Percentiles rank a stretch among this genome's conserved stretches.
These are phyloP conservation scores for Plasmopara viticola DNA, from an alignment of 352 stramenopile genomes.

Conservation along the genomic window DNA sequence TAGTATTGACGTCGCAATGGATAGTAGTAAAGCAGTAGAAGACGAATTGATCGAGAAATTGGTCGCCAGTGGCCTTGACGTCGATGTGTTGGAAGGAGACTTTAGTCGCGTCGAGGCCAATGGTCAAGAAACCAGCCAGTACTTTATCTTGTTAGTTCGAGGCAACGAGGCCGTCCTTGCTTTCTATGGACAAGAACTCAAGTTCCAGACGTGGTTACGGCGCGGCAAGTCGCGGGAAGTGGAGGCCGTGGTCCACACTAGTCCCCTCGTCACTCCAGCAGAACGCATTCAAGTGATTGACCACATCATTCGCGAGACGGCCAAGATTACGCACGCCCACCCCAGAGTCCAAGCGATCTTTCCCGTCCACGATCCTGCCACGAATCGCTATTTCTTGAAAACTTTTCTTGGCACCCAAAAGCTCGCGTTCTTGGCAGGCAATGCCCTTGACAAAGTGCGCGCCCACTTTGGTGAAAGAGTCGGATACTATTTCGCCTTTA, in stretches of 20 bases:
- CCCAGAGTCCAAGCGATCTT: constrained; percentile 68
- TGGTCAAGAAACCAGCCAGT: constrained; percentile 47
- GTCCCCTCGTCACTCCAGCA: constrained; percentile 57
- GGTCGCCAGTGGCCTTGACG: constrained; percentile 54
- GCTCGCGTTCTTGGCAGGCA: constrained; percentile 53
- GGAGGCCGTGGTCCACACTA: constrained; percentile 45
- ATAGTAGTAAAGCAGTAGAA: constrained; percentile 26
- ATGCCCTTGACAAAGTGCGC: constrained; percentile 55
- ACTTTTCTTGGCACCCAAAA: constrained; percentile 67
- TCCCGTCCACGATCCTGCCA: constrained; percentile 62
- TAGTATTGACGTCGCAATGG: constrained; percentile 12
- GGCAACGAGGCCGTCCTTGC: constrained; percentile 57
- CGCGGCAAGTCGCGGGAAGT: constrained; percentile 70
- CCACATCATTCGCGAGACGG: constrained; percentile 70
- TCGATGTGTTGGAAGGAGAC: constrained; percentile 67
- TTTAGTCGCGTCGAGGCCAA: constrained; percentile 38
- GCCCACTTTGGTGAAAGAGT: constrained; percentile 82
- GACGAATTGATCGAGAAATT: constrained; percentile 49
- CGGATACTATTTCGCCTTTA: constrained; percentile 82
- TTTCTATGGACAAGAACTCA: constrained; percentile 51
- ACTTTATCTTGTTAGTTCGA: constrained; percentile 67
- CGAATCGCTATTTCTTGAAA: constrained; percentile 66
- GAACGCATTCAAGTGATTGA: constrained; percentile 81
- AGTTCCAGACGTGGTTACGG: constrained; percentile 72
- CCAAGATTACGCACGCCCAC: constrained; percentile 48